Conservation (phyloP, 225 moss, liverwort and hornwort species). For the Asterella californica region DNA sequence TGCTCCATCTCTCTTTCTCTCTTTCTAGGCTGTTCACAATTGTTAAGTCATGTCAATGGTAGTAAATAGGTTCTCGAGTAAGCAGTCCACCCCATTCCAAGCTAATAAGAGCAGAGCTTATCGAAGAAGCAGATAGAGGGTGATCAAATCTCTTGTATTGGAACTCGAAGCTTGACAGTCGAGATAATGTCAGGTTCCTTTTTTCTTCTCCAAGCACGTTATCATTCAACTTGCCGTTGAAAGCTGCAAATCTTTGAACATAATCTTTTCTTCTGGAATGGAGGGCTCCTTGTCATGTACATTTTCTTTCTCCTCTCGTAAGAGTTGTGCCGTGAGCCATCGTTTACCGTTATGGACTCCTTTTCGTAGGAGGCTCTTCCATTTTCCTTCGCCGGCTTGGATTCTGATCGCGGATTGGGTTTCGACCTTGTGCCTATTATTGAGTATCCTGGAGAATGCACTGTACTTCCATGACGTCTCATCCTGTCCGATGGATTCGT, state of each 20-base stretch:
- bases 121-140: slow-evolving; percentile 40
- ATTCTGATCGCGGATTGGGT: no score
- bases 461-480: no score
- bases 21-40: slow-evolving; percentile 33
- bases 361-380: no score
- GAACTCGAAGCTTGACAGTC: slow-evolving; percentile 25
- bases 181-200: slow-evolving; percentile 13
- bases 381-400: no score
- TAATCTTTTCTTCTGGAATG: background rate
- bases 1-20: slow-evolving; percentile 24
- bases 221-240: slow-evolving; percentile 30
- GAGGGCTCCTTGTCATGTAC: background rate
- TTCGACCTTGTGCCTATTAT: no score
- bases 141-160: slow-evolving; percentile 24
- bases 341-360: no score
- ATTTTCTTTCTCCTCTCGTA: no score
- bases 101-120: slow-evolving; percentile 37
- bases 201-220: slow-evolving; percentile 26
- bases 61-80: slow-evolving; percentile 42
- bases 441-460: no score
- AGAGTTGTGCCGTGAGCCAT: no score
- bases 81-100: slow-evolving; percentile 46
- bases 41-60: slow-evolving; percentile 35
- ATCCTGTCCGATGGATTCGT: no score
- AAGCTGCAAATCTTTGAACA: slow-evolving; percentile 21